Evolutionary conservation across 257 asterid species (phyloP), one percentile per base, ranked within the genome.

Genomic region (Fraxinus quadrangulata): DNA sequence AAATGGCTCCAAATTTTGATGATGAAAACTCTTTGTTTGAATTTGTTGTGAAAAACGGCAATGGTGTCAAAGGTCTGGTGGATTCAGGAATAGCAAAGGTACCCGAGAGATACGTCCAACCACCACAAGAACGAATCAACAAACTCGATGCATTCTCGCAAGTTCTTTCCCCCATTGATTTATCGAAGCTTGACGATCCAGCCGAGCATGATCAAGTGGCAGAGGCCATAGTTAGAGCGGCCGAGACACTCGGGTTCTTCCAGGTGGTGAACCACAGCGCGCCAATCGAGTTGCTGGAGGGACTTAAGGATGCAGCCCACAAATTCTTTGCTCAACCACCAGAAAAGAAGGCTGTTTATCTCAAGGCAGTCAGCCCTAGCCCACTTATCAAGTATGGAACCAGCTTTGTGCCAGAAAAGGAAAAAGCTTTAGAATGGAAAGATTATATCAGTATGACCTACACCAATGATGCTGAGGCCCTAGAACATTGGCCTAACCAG

Each of bases 381-480:
- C 83, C 83, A 1, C 79, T 83, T 16, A 83, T 83, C 30, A 82
- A 78, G 40, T 85, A 83, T 80, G 86, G 85, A 17, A 80, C 85
- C 1, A 85, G 86, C 30, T 85, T 85, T 82, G 83, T 36, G 0
- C 87, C 86, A 33, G 82, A 83, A 12, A 80, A 75, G 39, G 87
- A 85, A 65, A 85, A 77, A 69, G 83, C 85, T 67, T 54, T 85
- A 82, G 89, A 85, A 75, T 85, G 89, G 85, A 85, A 83, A 74
- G 89, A 85, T 75, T 83, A 80, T 80, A 42, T 83, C 14, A 85
- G 81, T 73, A 80, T 85, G 86, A 67, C 75, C n/a, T 85, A 85
- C 37, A 82, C 86, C n/a, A 85, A 75, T 66, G 86, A 85, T 68
- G 73, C 51, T n/a, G 87, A 85, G 56, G 86, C 89, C 5, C 85